Evolutionary conservation across 345 rosid species (phyloP).

Genomic region (Eucalyptus lansdowneana): DNA sequence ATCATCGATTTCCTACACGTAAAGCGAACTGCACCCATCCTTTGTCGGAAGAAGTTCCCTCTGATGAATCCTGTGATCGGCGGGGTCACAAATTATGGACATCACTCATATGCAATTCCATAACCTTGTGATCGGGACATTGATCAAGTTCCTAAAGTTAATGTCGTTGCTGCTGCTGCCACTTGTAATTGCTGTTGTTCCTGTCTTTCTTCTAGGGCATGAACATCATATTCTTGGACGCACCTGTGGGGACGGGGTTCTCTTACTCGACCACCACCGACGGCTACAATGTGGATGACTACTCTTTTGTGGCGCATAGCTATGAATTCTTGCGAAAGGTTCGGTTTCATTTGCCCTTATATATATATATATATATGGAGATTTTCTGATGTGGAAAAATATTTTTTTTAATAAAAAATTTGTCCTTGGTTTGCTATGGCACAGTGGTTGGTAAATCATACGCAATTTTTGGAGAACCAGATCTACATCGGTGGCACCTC

Average conservation of each 20-base stretch:
- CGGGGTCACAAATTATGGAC: too few species aligned
- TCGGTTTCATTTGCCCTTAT: background rate
- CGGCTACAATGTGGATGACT: background rate
- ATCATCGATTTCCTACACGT: background rate
- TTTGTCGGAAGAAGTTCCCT: background rate
- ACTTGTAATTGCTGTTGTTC: background rate
- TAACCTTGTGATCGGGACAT: background rate
- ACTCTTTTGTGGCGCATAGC: background rate
- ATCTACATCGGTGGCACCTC: conserved; percentile 11
- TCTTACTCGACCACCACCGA: conserved; percentile 4
- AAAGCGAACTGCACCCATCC: background rate
- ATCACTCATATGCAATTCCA: background rate
- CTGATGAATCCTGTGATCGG: background rate
- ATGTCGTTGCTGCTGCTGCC: background rate
- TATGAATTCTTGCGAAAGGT: conserved; percentile 5
- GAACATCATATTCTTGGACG: conserved; percentile 6
- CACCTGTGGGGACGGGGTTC: conserved; percentile 12
- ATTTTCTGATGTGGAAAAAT: background rate
- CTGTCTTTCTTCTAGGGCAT: background rate
- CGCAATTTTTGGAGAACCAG: conserved; percentile 1
- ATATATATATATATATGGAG: background rate
- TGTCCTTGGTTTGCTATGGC: background rate
- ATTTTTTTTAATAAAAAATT: too few species aligned
- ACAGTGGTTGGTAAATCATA: conserved; percentile 9
- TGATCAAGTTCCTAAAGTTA: background rate